Percentiles rank a stretch among this genome's conserved stretches.
Conservation (phyloP, 2,329 filamentous ascomycete species). For the Dothideomycetes sp. region DNA sequence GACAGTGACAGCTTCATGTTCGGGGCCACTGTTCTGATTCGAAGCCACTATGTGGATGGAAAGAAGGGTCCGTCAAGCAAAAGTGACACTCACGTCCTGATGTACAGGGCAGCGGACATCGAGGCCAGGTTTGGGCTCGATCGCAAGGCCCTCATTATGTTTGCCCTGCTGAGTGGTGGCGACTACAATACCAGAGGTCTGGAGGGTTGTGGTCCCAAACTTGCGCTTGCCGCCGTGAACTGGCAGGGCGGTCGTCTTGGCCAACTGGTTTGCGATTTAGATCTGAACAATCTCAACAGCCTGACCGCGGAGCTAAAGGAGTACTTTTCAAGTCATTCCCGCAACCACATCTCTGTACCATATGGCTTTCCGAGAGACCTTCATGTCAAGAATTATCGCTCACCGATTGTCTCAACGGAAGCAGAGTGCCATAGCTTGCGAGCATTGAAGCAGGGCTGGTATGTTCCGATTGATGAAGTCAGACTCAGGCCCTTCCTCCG, state of each 20-base stretch:
- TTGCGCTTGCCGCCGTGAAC: conserved; percentile 18
- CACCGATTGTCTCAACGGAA: conserved; percentile 23
- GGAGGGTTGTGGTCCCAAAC: conserved; percentile 22
- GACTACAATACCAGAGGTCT: conserved; percentile 30
- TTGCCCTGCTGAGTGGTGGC: conserved; percentile 30
- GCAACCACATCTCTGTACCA: conserved; percentile 13
- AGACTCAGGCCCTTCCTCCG: conserved; percentile 24
- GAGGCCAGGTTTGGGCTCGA: conserved; percentile 20
- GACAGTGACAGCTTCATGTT: conserved; percentile 39
- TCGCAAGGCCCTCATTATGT: conserved; percentile 26
- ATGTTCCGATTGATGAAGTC: conserved; percentile 20
- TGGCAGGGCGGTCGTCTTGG: conserved; percentile 23
- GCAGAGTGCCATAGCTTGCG: conserved; percentile 19
- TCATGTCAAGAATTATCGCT: conserved; percentile 26
- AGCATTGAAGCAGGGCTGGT: conserved; percentile 20
- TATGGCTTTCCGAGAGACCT: conserved; percentile 14
- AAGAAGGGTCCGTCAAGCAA: conserved; percentile 14
- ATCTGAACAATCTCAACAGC: conserved; percentile 1
- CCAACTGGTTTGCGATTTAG: conserved; percentile 14
- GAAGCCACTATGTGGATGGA: conserved; percentile 14
- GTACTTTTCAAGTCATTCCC: neutral
- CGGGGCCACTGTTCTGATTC: conserved; percentile 32
- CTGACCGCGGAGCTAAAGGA: conserved; percentile 1
- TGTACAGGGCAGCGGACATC: conserved; percentile 22
- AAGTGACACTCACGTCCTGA: conserved; percentile 18